phyloP scores from a whole-genome alignment of 2,329 filamentous ascomycete genomes.

The Trichoderma citrinoviride region DNA sequence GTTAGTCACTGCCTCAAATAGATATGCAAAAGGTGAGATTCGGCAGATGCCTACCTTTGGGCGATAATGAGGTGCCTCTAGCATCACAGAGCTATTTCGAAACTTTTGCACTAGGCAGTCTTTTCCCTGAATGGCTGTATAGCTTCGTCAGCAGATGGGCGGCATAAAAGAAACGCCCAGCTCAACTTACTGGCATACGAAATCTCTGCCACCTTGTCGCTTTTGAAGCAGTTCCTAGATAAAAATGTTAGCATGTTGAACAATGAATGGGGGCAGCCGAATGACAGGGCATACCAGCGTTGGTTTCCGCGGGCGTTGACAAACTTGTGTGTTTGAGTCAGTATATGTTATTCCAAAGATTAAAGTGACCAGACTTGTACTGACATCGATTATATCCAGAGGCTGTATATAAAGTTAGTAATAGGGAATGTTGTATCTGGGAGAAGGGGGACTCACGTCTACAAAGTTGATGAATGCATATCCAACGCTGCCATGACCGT shows the following conservation, averaged over 20 bases:
- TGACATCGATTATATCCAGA: conserved; percentile 68
- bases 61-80: conserved; percentile 75
- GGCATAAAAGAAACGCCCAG: background rate
- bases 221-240: conserved; percentile 73
- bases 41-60: conserved; percentile 63
- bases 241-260: background rate
- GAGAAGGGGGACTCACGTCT: conserved; percentile 55
- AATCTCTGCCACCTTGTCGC: conserved; percentile 81
- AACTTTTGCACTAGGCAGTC: conserved; percentile 94
- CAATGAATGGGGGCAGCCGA: background rate
- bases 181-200: conserved; percentile 79
- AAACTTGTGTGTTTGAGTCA: conserved; percentile 51
- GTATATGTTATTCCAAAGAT: background rate
- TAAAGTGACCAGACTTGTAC: conserved; percentile 28
- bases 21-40: too few species aligned
- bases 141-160: conserved; percentile 28
- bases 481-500: conserved; percentile 64
- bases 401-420: conserved; percentile 46
- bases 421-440: background rate
- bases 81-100: conserved; percentile 93
- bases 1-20: background rate
- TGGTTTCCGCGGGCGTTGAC: conserved; percentile 67
- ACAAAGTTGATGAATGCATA: conserved; percentile 97
- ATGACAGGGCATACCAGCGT: conserved; percentile 54
- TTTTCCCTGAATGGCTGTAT: conserved; percentile 79